Evolutionary conservation across 352 stramenopile species (phyloP).

Genomic region (Phytopythium mirpurense): DNA sequence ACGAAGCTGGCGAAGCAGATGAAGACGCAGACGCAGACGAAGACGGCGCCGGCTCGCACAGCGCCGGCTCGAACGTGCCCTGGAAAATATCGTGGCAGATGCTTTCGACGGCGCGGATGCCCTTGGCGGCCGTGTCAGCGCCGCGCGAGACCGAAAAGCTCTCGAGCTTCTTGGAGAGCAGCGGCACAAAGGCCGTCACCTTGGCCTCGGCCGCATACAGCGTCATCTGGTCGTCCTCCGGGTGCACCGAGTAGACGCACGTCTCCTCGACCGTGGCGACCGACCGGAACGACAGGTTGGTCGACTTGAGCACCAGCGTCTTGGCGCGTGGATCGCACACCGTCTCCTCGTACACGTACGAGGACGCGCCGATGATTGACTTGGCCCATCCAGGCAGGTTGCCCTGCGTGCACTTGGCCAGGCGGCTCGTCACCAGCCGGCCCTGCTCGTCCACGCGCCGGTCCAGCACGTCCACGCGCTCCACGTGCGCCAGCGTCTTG

Average conservation of each 20-base stretch:
- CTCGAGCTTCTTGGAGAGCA: slow-evolving; percentile 78
- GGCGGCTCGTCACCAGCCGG: slow-evolving; percentile 51
- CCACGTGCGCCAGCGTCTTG: slow-evolving; percentile 65
- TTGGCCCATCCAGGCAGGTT: slow-evolving; percentile 77
- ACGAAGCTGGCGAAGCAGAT: too few relatives aligned
- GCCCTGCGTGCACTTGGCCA: slow-evolving; percentile 72
- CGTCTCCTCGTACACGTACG: slow-evolving; percentile 82
- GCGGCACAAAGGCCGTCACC: slow-evolving; percentile 78
- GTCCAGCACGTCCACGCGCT: slow-evolving; percentile 81
- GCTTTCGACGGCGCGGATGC: slow-evolving; percentile 70
- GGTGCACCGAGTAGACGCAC: slow-evolving; percentile 75
- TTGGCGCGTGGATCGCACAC: slow-evolving; percentile 62
- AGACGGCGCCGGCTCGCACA: slow-evolving; percentile 35
- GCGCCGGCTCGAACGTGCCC: slow-evolving; percentile 62
- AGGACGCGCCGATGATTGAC: slow-evolving; percentile 52
- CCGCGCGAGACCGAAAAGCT: slow-evolving; percentile 68
- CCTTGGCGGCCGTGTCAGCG: slow-evolving; percentile 72
- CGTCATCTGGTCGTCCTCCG: slow-evolving; percentile 44
- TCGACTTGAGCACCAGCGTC: slow-evolving; percentile 73
- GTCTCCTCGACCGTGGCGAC: slow-evolving; percentile 79
- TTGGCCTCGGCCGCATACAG: slow-evolving; percentile 71
- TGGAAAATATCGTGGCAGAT: slow-evolving; percentile 87
- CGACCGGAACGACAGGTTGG: slow-evolving; percentile 72
- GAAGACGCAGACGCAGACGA: background rate
- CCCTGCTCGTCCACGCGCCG: slow-evolving; percentile 61